Conservation (phyloP, 2,329 filamentous ascomycete genomes). For the Aspergillus bombycis region DNA sequence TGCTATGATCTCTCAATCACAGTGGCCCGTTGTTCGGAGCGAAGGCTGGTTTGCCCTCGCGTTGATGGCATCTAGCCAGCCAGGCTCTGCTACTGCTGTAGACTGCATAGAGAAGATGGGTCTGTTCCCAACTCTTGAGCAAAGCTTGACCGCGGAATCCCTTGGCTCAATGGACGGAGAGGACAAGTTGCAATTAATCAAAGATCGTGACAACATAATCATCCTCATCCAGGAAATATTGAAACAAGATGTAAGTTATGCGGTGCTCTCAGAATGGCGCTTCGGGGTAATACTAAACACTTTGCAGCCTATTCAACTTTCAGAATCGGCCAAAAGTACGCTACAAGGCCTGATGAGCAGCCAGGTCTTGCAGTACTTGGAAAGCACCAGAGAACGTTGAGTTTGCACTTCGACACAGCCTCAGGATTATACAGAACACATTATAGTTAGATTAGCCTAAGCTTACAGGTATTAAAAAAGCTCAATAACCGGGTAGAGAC, state of each 20-base stretch:
- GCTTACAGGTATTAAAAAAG: background rate
- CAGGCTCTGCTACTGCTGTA: constrained; percentile 37
- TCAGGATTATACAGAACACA: background rate
- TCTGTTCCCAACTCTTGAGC: constrained; percentile 37
- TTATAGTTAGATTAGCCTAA: background rate
- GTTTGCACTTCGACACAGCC: background rate
- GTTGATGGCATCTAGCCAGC: constrained; percentile 44
- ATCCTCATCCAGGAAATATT: constrained; percentile 44
- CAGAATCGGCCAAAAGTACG: constrained; percentile 28
- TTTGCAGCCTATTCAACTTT: constrained; percentile 33
- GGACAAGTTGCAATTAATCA: constrained; percentile 31
- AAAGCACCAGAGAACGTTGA: constrained; percentile 9
- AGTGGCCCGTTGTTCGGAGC: constrained; percentile 52
- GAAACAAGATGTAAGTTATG: constrained; percentile 40
- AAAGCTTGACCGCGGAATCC: constrained; percentile 29
- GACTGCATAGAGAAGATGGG: constrained; percentile 40
- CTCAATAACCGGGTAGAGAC: background rate
- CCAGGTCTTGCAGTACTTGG: constrained; percentile 27
- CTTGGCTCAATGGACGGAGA: constrained; percentile 26
- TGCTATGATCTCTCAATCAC: constrained; percentile 49
- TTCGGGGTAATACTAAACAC: constrained; percentile 6
- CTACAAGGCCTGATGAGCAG: constrained; percentile 34
- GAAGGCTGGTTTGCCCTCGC: constrained; percentile 55
- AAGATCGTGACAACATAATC: constrained; percentile 47
- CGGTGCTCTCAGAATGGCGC: constrained; percentile 6